Evolutionary conservation across 345 rosid species (phyloP).

Genomic region (Eucalyptus marginata): DNA sequence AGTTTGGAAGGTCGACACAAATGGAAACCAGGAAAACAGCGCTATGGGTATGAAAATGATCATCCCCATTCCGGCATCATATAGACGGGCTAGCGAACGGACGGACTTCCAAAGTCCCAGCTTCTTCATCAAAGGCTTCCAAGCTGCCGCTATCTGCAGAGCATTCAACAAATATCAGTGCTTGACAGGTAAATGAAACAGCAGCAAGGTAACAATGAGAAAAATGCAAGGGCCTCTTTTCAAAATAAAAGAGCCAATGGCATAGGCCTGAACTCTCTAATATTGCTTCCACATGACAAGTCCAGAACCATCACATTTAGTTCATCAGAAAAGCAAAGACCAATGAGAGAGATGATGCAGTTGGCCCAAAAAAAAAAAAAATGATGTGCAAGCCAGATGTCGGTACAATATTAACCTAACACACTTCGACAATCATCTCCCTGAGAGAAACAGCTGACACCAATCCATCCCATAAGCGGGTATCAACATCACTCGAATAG

Average conservation of each 20-base stretch:
- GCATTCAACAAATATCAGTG: not conserved
- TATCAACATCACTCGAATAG: not conserved
- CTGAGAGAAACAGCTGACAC: not conserved
- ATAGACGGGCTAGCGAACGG: conserved; percentile 79
- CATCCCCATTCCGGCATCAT: conserved; percentile 97
- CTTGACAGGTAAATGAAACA: not conserved
- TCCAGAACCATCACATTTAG: not conserved
- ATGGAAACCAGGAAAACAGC: conserved; percentile 90
- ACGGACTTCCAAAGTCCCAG: conserved; percentile 79
- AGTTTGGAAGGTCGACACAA: conserved; percentile 93
- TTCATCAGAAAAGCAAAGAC: not conserved
- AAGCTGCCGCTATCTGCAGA: conserved; percentile 79
- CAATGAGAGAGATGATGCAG: not conserved
- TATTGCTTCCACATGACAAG: not conserved
- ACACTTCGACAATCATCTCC: not conserved
- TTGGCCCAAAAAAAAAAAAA: not conserved
- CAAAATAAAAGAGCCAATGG: not conserved
- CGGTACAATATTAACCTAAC: not conserved
- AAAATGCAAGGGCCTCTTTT: not conserved
- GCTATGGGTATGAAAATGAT: conserved; percentile 78
- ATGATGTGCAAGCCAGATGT: not conserved
- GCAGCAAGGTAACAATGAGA: not conserved
- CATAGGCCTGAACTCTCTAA: not conserved
- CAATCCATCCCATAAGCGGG: not conserved
- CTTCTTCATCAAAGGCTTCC: conserved; percentile 78